Evolutionary conservation across 495 filamentous ascomycete genomes (phyloP).

Genomic region (Friedmanniomyces simplex): DNA sequence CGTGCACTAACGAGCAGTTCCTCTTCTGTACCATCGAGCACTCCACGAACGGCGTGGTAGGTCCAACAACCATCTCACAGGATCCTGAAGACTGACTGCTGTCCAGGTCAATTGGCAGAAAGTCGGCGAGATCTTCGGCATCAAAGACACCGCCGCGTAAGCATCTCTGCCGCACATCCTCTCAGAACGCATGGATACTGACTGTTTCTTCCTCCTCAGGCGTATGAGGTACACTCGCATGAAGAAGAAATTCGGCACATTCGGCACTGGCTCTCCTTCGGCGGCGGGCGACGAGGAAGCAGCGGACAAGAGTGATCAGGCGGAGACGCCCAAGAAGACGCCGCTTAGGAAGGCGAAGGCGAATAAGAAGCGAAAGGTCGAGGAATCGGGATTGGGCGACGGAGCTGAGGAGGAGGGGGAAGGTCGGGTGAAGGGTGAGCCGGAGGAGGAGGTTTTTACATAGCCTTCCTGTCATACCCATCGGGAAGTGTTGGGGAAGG

Average conservation of each 20-base stretch:
- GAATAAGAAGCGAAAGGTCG: constrained; percentile 37
- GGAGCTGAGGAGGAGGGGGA: constrained; percentile 22
- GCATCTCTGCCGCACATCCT: constrained; percentile 24
- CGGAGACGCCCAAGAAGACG: not conserved
- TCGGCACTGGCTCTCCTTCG: not conserved
- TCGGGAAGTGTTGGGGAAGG: too few relatives aligned
- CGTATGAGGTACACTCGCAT: constrained; percentile 1
- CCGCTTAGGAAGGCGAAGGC: not conserved
- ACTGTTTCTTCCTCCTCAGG: not conserved
- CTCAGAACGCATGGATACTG: constrained; percentile 1
- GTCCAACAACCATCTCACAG: not conserved
- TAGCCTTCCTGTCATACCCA: too few relatives aligned
- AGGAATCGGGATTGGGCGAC: constrained; percentile 8
- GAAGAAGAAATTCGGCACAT: constrained; percentile 15
- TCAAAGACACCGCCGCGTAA: constrained; percentile 58
- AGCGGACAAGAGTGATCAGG: not conserved
- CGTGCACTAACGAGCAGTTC: constrained; percentile 7
- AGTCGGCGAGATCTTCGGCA: constrained; percentile 51
- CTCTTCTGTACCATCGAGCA: constrained; percentile 9
- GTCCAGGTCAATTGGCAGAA: constrained; percentile 49
- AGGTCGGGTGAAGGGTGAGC: not conserved
- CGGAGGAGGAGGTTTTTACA: not conserved
- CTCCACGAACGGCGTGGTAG: constrained; percentile 3
- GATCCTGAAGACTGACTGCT: constrained; percentile 13
- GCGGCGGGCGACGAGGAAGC: not conserved